Percentiles rank a stretch among this genome's conserved stretches.
Conservation (phyloP, 139 green algal species). For the Chlorella sp. region DNA sequence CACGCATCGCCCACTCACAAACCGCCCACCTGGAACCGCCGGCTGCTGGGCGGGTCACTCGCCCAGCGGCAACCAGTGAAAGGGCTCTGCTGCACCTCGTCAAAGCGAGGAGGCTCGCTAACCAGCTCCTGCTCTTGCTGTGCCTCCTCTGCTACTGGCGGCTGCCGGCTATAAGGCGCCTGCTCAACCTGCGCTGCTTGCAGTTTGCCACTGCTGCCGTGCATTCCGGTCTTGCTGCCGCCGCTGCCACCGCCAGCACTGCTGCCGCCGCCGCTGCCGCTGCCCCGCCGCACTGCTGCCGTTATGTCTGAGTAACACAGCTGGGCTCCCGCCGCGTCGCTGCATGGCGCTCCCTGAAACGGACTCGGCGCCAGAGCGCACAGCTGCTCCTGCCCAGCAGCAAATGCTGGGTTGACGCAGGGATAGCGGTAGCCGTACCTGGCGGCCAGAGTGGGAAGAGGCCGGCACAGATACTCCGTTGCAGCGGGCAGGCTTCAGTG, state of each 20-base stretch:
- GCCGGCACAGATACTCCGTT: too few species aligned
- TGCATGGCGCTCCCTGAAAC: slow-evolving; percentile 54
- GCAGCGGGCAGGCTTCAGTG: too few species aligned
- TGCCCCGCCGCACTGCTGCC: not conserved
- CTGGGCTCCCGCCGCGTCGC: slow-evolving; percentile 60
- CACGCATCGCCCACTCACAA: too few species aligned
- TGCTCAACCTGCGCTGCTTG: not conserved
- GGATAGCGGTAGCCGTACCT: slow-evolving; percentile 68
- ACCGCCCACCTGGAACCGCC: slow-evolving; percentile 40
- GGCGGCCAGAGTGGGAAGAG: not conserved
- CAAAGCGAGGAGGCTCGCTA: slow-evolving; percentile 1
- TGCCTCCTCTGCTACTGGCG: not conserved
- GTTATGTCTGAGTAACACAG: slow-evolving; percentile 45
- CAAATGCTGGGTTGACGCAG: slow-evolving; percentile 40
- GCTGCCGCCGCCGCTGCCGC: not conserved
- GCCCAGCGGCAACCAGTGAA: slow-evolving; percentile 39
- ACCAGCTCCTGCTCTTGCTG: not conserved
- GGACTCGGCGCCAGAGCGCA: slow-evolving; percentile 44
- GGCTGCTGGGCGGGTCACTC: not conserved
- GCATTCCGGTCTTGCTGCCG: not conserved
- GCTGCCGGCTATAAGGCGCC: not conserved
- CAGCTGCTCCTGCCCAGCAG: slow-evolving; percentile 14
- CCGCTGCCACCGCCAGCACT: not conserved
- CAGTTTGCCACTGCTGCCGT: not conserved
- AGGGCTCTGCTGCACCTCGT: slow-evolving; percentile 37